Evolutionary conservation across 2,329 filamentous ascomycete genomes (phyloP).

Genomic region (Coniochaeta sp.): DNA sequence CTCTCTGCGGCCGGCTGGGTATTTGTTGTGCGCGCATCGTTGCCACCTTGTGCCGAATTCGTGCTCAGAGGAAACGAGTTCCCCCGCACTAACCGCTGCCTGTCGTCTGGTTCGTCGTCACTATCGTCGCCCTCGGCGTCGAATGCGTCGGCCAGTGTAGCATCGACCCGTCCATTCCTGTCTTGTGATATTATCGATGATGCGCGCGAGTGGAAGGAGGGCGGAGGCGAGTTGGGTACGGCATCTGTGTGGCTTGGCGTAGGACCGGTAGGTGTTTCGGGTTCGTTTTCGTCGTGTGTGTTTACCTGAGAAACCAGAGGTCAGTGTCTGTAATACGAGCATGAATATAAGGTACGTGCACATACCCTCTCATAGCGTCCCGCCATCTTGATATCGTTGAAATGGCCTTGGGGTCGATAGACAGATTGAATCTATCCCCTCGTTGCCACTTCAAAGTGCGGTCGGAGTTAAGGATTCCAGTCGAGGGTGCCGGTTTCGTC

Average conservation of each 20-base stretch:
- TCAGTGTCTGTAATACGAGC: background rate
- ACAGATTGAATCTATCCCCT: background rate
- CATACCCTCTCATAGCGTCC: conserved; percentile 52
- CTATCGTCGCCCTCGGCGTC: conserved; percentile 73
- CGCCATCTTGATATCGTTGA: conserved; percentile 30
- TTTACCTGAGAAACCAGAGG: conserved; percentile 37
- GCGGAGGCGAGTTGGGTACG: conserved; percentile 56
- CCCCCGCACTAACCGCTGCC: conserved; percentile 77
- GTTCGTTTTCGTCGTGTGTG: conserved; percentile 49
- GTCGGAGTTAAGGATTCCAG: background rate
- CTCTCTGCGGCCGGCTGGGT: conserved; percentile 11
- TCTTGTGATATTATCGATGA: conserved; percentile 55
- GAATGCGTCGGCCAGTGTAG: conserved; percentile 88
- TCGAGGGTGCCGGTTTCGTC: background rate
- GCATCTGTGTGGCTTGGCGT: conserved; percentile 23
- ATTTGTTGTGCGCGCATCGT: conserved; percentile 8
- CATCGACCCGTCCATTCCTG: conserved; percentile 49
- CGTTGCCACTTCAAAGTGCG: background rate
- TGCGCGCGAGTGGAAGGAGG: conserved; percentile 81
- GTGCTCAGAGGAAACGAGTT: conserved; percentile 27
- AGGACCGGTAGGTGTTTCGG: conserved; percentile 25
- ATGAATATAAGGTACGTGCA: conserved; percentile 2
- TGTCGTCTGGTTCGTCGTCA: conserved; percentile 70
- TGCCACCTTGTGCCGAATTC: conserved; percentile 8
- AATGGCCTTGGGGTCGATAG: conserved; percentile 4